Evolutionary conservation across 202 grass and related monocot species (phyloP), one percentile per base, ranked within the genome.

Genomic region (Brachypodium distachyon): DNA sequence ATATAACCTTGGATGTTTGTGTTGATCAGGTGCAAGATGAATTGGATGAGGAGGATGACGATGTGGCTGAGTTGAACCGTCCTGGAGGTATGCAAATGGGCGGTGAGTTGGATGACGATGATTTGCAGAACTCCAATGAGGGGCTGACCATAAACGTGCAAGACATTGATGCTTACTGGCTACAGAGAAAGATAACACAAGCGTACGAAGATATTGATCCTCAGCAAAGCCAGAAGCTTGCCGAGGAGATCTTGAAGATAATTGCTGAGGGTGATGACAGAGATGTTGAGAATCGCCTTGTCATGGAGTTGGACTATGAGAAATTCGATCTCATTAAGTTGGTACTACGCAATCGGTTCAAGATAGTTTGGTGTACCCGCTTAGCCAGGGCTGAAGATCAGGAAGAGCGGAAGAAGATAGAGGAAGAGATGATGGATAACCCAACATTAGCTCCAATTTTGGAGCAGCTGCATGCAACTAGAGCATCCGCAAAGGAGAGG

Each of bases 121-220:
- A 97, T 39, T 47, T 82, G 80, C 87, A 97, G 74, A 84, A 93
- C 21, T 75, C 90, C 7, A 85, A 86, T 6, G 85, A 88, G 68
- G 90, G 87, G 9, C 60, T 90, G 56, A 82, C 74, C 0, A 82
- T 97, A 77, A 93, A 97, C 77, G 93, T 97, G 46, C 90, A 97
- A 78, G 93, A 93, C 78, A 93, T 97, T 22, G 93, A 97, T 84
- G 93, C 93, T 51, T 93, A 97, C 83, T 97, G 93, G 93, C 90
- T 97, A 52, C 89, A 97, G 69, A 87, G 93, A 62, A 97, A 97
- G 80, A 86, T 97, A 80, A 88, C 93, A 46, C 87, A 93, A 67
- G 89, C 90, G 37, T 97, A 97, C 12, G 85, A 90, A 29, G 86
- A 85, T 28, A 97, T 93, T 36, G 87, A 92, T 71, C 84, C 93